phyloP scores from a whole-genome alignment of 805 yeast genomes.

The Yarrowia alimentaria region DNA sequence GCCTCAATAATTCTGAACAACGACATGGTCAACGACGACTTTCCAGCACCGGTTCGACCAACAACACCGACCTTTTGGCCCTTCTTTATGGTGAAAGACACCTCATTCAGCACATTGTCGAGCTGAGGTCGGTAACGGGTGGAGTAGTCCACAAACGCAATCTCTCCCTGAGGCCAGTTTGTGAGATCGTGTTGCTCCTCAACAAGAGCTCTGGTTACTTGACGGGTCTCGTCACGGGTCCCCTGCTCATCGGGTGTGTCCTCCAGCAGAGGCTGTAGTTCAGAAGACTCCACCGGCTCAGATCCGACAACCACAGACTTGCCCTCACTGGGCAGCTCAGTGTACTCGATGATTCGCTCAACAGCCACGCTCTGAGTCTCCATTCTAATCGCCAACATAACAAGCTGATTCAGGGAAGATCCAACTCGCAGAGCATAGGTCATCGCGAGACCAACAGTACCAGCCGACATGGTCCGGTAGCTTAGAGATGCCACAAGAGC shows the following conservation, averaged over 20 bases:
- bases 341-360: constrained; percentile 65
- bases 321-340: constrained; percentile 55
- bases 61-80: constrained; percentile 78
- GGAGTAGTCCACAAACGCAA: constrained; percentile 56
- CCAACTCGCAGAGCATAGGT: constrained; percentile 56
- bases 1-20: constrained; percentile 67
- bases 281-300: too few species aligned
- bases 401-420: constrained; percentile 44
- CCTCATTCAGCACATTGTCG: constrained; percentile 62
- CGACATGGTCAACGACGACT: constrained; percentile 70
- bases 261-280: too few species aligned
- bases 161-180: constrained; percentile 68
- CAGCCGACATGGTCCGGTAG: constrained; percentile 35
- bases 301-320: too few species aligned
- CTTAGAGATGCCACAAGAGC: too few species aligned
- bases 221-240: too few species aligned
- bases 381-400: constrained; percentile 38
- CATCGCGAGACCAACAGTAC: constrained; percentile 64
- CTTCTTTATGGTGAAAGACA: constrained; percentile 51
- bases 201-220: too few species aligned
- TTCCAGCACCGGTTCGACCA: constrained; percentile 92
- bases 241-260: too few species aligned
- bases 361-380: constrained; percentile 52
- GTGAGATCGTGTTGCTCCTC: constrained; percentile 49
- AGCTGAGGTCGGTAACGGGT: constrained; percentile 62